Evolutionary conservation across 2,329 filamentous ascomycete species (phyloP).

Genomic region (Fusarium palustre): DNA sequence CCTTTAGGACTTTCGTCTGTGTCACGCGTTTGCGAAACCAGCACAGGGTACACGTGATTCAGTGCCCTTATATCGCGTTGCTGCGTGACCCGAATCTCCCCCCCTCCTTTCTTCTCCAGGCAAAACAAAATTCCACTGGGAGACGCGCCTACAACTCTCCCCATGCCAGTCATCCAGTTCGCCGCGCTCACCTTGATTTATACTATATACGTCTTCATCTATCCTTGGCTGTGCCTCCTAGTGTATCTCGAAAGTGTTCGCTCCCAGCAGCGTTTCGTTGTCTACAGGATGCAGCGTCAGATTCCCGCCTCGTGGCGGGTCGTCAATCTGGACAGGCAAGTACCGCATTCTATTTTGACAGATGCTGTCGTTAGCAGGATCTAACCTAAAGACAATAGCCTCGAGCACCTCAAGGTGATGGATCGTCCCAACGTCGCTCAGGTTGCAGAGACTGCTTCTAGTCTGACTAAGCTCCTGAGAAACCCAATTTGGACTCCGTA

Average conservation of each 20-base stretch:
- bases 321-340: not conserved
- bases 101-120: too few species aligned
- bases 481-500: slow-evolving; percentile 7
- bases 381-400: not conserved
- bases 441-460: not conserved
- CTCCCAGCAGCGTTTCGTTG: not conserved
- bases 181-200: too few species aligned
- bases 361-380: not conserved
- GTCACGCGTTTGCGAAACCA: not conserved
- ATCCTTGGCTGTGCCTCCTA: not conserved
- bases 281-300: not conserved
- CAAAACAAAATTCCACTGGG: too few species aligned
- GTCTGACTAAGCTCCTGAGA: slow-evolving; percentile 4
- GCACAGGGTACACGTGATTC: not conserved
- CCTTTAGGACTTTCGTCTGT: not conserved
- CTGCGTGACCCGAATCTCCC: too few species aligned
- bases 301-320: not conserved
- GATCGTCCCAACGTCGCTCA: not conserved
- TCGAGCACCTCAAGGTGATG: not conserved
- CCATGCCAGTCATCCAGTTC: too few species aligned
- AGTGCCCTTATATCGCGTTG: too few species aligned
- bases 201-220: too few species aligned
- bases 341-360: not conserved
- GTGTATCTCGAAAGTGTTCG: not conserved
- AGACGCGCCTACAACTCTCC: too few species aligned